phyloP scores from a whole-genome alignment of 306 rosid genomes.

The Trifolium repens region DNA sequence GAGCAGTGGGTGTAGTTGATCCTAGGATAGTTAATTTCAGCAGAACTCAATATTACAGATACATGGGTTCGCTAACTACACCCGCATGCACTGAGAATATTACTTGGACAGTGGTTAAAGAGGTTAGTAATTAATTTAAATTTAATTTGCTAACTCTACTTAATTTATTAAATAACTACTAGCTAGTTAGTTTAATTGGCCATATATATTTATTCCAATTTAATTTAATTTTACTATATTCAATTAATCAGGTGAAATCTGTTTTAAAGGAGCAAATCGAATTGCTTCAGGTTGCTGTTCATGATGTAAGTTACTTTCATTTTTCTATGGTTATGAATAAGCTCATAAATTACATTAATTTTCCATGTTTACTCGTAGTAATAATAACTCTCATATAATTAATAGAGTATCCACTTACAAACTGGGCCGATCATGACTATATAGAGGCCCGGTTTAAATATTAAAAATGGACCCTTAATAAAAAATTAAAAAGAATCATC shows the following conservation, averaged over 20 bases:
- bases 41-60: constrained; percentile 57
- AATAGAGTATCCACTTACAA: too few species aligned
- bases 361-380: too few species aligned
- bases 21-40: constrained; percentile 45
- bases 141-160: background rate
- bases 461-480: too few species aligned
- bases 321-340: background rate
- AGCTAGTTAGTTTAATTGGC: background rate
- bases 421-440: too few species aligned
- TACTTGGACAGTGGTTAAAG: constrained; percentile 57
- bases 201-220: background rate
- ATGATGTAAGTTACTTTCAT: constrained; percentile 71
- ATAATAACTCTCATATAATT: too few species aligned
- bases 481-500: too few species aligned
- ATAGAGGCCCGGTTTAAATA: too few species aligned
- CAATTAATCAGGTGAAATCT: constrained; percentile 49
- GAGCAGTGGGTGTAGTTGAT: constrained; percentile 45
- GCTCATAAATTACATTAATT: too few species aligned
- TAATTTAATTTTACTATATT: background rate
- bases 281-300: constrained; percentile 64
- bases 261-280: constrained; percentile 58
- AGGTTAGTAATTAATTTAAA: constrained; percentile 37
- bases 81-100: constrained; percentile 79
- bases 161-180: background rate
- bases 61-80: constrained; percentile 71